A percentile compares a stretch with the other conserved stretches of the same genome.
These are phyloP conservation scores for Cyclanthera cordifolia DNA, from an alignment of 306 rosid genomes.

Conservation along the genomic window DNA sequence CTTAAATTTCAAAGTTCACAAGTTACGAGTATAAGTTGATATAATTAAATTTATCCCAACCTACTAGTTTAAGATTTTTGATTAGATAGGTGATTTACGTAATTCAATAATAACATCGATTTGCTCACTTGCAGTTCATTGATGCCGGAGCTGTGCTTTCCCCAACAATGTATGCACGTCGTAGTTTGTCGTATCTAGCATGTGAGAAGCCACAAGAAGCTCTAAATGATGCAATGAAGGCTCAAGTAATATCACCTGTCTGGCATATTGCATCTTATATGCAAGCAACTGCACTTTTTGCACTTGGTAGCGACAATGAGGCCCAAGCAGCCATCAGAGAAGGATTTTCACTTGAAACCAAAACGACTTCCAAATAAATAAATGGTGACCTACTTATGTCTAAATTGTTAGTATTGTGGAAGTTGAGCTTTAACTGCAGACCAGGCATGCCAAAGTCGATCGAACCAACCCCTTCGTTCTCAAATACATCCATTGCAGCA, in stretches of 20 bases:
- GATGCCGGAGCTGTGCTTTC: conserved; percentile 83
- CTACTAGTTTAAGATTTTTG: too few species aligned
- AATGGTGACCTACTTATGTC: neutral
- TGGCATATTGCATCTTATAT: conserved; percentile 80
- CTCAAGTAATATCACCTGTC: conserved; percentile 60
- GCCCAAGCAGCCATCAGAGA: conserved; percentile 76
- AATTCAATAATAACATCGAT: conserved; percentile 15
- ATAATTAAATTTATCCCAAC: too few species aligned
- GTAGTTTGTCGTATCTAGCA: conserved; percentile 64
- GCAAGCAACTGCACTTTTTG: conserved; percentile 64
- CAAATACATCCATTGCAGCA: neutral
- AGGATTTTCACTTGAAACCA: conserved; percentile 50
- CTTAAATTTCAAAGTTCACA: too few species aligned
- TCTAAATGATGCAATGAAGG: conserved; percentile 61
- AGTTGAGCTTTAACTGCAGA: conserved; percentile 3
- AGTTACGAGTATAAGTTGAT: too few species aligned
- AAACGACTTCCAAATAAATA: conserved; percentile 17
- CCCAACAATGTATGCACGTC: conserved; percentile 82
- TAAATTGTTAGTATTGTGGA: neutral
- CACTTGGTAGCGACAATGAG: conserved; percentile 48
- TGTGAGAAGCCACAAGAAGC: conserved; percentile 70
- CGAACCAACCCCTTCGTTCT: neutral
- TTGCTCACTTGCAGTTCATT: conserved; percentile 53
- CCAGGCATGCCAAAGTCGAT: neutral
- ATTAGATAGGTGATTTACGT: too few species aligned